Conservation (phyloP, 2,329 filamentous ascomycete genomes). For the Botrytis deweyae region DNA sequence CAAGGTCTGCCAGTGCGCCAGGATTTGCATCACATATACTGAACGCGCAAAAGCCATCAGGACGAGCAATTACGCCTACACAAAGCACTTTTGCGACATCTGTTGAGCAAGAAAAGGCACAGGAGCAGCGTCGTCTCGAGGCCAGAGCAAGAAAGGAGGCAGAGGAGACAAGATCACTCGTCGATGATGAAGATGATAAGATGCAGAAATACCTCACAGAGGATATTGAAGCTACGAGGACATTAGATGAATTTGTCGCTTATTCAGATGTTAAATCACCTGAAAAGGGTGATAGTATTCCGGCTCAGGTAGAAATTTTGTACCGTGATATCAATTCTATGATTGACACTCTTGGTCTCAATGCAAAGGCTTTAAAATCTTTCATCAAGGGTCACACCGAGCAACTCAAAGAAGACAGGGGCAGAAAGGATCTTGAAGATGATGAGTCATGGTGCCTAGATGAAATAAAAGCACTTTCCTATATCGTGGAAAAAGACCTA, state of each 20-base stretch:
- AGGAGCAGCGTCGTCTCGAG: constrained; percentile 34
- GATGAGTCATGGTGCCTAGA: constrained; percentile 70
- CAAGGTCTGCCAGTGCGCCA: constrained; percentile 60
- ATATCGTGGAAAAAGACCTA: constrained; percentile 64
- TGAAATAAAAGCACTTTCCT: constrained; percentile 69
- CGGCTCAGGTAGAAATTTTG: constrained; percentile 62
- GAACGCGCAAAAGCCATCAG: constrained; percentile 47
- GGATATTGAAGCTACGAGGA: constrained; percentile 60
- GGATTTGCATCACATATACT: constrained; percentile 57
- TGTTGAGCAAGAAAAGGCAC: constrained; percentile 33
- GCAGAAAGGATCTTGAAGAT: constrained; percentile 66
- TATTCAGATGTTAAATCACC: constrained; percentile 55
- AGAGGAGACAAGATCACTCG: constrained; percentile 56
- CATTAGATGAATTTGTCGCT: constrained; percentile 67
- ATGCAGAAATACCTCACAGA: constrained; percentile 62
- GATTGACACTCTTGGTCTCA: constrained; percentile 89
- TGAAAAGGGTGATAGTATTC: constrained; percentile 50
- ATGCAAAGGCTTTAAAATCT: constrained; percentile 60
- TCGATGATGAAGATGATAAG: constrained; percentile 69
- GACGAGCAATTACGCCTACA: constrained; percentile 51
- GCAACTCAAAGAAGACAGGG: constrained; percentile 54
- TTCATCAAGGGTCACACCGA: constrained; percentile 68
- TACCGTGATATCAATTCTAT: constrained; percentile 88
- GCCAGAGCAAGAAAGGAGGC: constrained; percentile 55
- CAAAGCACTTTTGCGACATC: constrained; percentile 31